These are phyloP conservation scores for Coemansia sp. DNA, from an alignment of 192 early-diverging fungal species.

Conservation along the genomic window DNA sequence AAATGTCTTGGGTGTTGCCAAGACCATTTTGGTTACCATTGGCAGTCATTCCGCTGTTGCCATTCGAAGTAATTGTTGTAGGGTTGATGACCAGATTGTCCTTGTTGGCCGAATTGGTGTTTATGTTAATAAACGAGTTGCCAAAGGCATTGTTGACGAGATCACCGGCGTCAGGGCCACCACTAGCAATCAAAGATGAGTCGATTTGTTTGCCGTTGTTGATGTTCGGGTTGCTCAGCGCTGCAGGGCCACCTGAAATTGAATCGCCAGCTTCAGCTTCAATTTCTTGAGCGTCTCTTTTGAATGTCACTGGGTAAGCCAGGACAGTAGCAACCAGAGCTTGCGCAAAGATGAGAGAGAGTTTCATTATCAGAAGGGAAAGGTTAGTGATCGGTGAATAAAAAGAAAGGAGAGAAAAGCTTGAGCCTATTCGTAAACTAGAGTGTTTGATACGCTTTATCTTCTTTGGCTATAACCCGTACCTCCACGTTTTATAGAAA, in stretches of 20 bases:
- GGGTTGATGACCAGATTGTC: slow-evolving; percentile 39
- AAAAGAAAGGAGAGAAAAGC: too few species aligned
- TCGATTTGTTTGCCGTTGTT: slow-evolving; percentile 33
- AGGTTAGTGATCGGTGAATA: not conserved
- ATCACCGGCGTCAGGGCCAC: slow-evolving; percentile 8
- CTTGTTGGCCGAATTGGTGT: slow-evolving; percentile 42
- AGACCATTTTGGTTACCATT: slow-evolving; percentile 27
- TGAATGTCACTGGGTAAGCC: slow-evolving; percentile 13
- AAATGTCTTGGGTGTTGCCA: slow-evolving; percentile 22
- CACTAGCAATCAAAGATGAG: slow-evolving; percentile 19
- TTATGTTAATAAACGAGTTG: slow-evolving; percentile 25
- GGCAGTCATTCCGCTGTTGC: slow-evolving; percentile 25
- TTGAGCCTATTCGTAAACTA: too few species aligned
- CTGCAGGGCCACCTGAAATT: slow-evolving; percentile 19
- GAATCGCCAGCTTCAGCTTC: slow-evolving; percentile 19
- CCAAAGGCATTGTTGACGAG: slow-evolving; percentile 28
- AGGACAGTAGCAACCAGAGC: slow-evolving; percentile 13
- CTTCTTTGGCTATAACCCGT: too few species aligned
- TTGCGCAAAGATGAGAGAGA: slow-evolving; percentile 22
- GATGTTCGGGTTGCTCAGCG: slow-evolving; percentile 28
- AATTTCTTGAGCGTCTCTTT: slow-evolving; percentile 14
- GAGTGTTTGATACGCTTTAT: too few species aligned
- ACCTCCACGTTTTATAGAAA: too few species aligned
- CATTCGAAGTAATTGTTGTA: slow-evolving; percentile 14
- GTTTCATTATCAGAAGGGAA: slow-evolving; percentile 20